A percentile compares a stretch with the other conserved stretches of the same genome.
These are phyloP conservation scores for Arthrobotrys sinensis DNA, from an alignment of 2,329 filamentous ascomycete species.

Conservation along the genomic window DNA sequence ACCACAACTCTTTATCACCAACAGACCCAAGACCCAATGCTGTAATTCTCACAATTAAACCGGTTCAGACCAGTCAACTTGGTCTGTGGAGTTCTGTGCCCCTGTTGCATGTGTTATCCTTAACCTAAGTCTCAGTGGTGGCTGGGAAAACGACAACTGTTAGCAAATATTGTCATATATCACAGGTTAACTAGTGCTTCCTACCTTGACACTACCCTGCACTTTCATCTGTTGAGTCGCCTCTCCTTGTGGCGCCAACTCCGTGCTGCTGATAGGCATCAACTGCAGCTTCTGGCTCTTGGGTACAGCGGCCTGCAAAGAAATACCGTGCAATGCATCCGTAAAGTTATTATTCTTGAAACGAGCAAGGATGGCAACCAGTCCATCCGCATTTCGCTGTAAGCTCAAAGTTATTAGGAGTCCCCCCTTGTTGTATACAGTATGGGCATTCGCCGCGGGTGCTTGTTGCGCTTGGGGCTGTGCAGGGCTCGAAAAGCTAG, in stretches of 20 bases:
- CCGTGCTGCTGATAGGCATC: conserved; percentile 86
- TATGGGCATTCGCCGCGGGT: conserved; percentile 73
- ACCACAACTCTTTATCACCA: not conserved
- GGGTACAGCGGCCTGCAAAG: conserved; percentile 92
- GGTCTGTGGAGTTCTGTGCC: conserved; percentile 82
- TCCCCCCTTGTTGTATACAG: conserved; percentile 89
- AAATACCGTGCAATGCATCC: conserved; percentile 79
- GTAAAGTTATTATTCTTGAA: conserved; percentile 84
- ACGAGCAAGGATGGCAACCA: conserved; percentile 84
- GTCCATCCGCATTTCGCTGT: conserved; percentile 83
- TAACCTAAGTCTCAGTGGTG: conserved; percentile 84
- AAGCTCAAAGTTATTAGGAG: conserved; percentile 85
- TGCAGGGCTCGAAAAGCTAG: conserved; percentile 70
- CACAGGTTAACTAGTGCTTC: conserved; percentile 65
- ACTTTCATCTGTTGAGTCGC: conserved; percentile 94
- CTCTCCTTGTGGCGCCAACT: conserved; percentile 82
- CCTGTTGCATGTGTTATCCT: conserved; percentile 84
- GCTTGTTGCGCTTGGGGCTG: conserved; percentile 65
- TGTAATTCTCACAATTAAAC: conserved; percentile 1
- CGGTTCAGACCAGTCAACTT: conserved; percentile 93
- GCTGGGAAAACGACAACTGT: conserved; percentile 68
- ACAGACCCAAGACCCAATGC: not conserved
- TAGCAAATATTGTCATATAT: conserved; percentile 30
- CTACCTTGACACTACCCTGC: conserved; percentile 86
- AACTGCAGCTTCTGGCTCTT: conserved; percentile 96